These are phyloP conservation scores for Paracorniculantispora psalliotae DNA, from an alignment of 2,329 filamentous ascomycete species.

Conservation along the genomic window DNA sequence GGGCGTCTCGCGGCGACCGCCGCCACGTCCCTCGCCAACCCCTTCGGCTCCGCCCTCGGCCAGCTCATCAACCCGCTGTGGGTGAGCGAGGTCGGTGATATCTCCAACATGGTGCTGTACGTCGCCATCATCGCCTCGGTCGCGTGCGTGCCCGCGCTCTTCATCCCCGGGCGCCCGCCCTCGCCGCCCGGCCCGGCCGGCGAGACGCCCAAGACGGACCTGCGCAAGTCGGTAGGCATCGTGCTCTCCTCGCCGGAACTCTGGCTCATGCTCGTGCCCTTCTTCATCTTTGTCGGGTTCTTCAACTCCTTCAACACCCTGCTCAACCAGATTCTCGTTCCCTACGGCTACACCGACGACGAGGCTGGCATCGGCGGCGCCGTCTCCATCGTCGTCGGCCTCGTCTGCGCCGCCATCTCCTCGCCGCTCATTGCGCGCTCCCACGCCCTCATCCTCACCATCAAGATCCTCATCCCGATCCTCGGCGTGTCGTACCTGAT, in stretches of 20 bases:
- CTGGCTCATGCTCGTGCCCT: slow-evolving; percentile 78
- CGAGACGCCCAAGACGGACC: slow-evolving; percentile 49
- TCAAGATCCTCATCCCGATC: slow-evolving; percentile 71
- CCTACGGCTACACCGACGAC: slow-evolving; percentile 78
- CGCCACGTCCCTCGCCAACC: slow-evolving; percentile 78
- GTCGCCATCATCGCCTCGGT: slow-evolving; percentile 63
- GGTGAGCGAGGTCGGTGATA: slow-evolving; percentile 56
- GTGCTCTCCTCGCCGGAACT: slow-evolving; percentile 61
- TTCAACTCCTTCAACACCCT: slow-evolving; percentile 91
- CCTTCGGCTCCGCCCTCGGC: slow-evolving; percentile 81
- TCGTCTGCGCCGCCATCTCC: slow-evolving; percentile 69
- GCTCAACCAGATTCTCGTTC: slow-evolving; percentile 82
- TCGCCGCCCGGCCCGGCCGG: slow-evolving; percentile 70
- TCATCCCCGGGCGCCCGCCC: slow-evolving; percentile 71
- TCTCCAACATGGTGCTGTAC: slow-evolving; percentile 81
- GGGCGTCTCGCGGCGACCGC: slow-evolving; percentile 87
- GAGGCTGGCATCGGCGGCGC: slow-evolving; percentile 87
- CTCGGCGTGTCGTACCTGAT: slow-evolving; percentile 68
- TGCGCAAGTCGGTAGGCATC: slow-evolving; percentile 48
- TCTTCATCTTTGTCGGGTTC: slow-evolving; percentile 77
- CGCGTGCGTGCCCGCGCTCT: slow-evolving; percentile 69
- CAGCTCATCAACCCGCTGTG: slow-evolving; percentile 81
- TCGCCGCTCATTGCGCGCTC: slow-evolving; percentile 81
- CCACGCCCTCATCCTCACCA: slow-evolving; percentile 69
- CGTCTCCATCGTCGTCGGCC: slow-evolving; percentile 81